Percentiles rank a stretch among this genome's conserved stretches.
Evolutionary conservation across 352 stramenopile genomes (phyloP).

Genomic region (Porosira glacialis): DNA sequence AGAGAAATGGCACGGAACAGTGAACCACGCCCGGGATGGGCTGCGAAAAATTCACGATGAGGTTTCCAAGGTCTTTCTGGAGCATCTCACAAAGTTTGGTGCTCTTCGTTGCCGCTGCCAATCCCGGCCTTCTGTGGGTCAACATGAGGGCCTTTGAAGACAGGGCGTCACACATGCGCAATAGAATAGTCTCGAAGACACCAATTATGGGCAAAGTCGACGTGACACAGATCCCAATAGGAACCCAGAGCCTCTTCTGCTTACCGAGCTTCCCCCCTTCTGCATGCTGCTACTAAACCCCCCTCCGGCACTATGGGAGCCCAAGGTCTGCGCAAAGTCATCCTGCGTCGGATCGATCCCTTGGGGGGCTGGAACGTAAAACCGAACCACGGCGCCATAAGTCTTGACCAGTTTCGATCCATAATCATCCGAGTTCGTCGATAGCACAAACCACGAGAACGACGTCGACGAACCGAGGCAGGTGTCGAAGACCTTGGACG

Average conservation of each 20-base stretch:
- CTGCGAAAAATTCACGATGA: slow-evolving; percentile 74
- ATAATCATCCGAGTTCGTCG: slow-evolving; percentile 77
- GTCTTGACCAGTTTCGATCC: slow-evolving; percentile 73
- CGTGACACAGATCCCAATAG: slow-evolving; percentile 74
- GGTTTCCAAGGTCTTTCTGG: slow-evolving; percentile 58
- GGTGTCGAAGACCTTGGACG: slow-evolving; percentile 67
- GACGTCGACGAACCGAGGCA: slow-evolving; percentile 70
- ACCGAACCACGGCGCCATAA: slow-evolving; percentile 73
- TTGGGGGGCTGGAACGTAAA: slow-evolving; percentile 72
- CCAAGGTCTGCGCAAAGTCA: slow-evolving; percentile 69
- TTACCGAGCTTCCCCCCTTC: slow-evolving; percentile 4
- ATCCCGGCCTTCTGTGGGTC: slow-evolving; percentile 11
- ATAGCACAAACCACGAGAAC: slow-evolving; percentile 80
- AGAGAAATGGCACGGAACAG: slow-evolving; percentile 76
- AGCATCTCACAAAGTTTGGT: slow-evolving; percentile 39
- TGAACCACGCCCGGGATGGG: slow-evolving; percentile 75
- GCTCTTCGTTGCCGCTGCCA: too few relatives aligned
- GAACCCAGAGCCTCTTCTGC: slow-evolving; percentile 70
- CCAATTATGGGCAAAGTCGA: slow-evolving; percentile 76
- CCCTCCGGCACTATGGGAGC: background rate
- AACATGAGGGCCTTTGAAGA: slow-evolving; percentile 6
- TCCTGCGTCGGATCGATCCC: slow-evolving; percentile 78
- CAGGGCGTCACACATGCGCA: slow-evolving; percentile 69
- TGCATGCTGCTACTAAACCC: background rate
- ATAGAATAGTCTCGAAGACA: slow-evolving; percentile 71